Conservation (phyloP, 768 basidiomycete genomes). For the Peribolospora baueri region DNA sequence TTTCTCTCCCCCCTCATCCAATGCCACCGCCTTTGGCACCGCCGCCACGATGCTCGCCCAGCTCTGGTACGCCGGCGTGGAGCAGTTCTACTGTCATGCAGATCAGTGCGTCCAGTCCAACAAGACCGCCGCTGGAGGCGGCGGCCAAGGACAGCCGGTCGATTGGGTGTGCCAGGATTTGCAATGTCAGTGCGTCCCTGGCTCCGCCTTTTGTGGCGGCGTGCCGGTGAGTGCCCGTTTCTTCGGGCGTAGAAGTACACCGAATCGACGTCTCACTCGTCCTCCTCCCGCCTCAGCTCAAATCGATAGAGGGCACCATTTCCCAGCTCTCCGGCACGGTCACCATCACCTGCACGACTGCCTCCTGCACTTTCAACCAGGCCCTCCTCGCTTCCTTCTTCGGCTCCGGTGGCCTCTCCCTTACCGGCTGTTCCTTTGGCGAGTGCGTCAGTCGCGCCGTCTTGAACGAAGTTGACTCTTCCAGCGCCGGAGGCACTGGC, state of each 20-base stretch:
- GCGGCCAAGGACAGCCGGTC: constrained; percentile 21
- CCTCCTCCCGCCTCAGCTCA: constrained; percentile 9
- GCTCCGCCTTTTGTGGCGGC: constrained; percentile 52
- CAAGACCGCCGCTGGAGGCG: constrained; percentile 10
- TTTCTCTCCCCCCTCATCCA: background rate
- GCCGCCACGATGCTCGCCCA: constrained; percentile 37
- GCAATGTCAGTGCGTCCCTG: constrained; percentile 42
- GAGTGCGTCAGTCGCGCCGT: constrained; percentile 68
- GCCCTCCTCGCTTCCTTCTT: constrained; percentile 39
- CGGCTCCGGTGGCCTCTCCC: constrained; percentile 42
- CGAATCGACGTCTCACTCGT: constrained; percentile 24
- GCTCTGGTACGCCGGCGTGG: constrained; percentile 51
- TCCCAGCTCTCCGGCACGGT: constrained; percentile 41
- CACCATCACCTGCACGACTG: constrained; percentile 36
- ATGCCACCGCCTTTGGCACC: constrained; percentile 20
- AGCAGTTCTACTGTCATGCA: constrained; percentile 70
- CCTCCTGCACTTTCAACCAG: constrained; percentile 55
- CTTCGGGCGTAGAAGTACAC: constrained; percentile 10
- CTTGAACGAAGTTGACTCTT: constrained; percentile 30
- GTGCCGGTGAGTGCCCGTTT: background rate
- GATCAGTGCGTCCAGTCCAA: constrained; percentile 41
- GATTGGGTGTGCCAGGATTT: constrained; percentile 52
- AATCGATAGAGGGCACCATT: constrained; percentile 24
- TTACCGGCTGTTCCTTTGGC: constrained; percentile 55
- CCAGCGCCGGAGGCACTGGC: constrained; percentile 9